Evolutionary conservation across 331 rosid genomes (phyloP).

Genomic region (Quercus phellos): DNA sequence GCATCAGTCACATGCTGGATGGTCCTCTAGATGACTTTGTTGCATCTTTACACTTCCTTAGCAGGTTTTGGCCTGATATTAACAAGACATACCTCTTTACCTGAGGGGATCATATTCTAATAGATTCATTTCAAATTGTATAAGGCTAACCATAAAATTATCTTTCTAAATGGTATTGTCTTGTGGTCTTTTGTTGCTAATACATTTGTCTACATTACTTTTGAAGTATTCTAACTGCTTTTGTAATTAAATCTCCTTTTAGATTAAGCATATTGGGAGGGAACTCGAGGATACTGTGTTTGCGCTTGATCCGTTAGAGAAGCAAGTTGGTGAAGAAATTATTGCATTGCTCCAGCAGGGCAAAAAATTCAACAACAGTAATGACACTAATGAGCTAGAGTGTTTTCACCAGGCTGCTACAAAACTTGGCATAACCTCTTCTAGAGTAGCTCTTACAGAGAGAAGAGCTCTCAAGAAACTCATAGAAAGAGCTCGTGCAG

Average conservation of each 20-base stretch:
- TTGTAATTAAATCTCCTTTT: slow-evolving; percentile 19
- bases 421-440: slow-evolving; percentile 83
- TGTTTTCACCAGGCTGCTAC: slow-evolving; percentile 85
- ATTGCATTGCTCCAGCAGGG: slow-evolving; percentile 80
- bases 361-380: slow-evolving; percentile 54
- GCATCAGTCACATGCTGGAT: not conserved
- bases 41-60: not conserved
- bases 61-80: not conserved
- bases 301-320: slow-evolving; percentile 72
- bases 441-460: slow-evolving; percentile 86
- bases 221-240: slow-evolving; percentile 17
- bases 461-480: slow-evolving; percentile 87
- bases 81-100: not conserved
- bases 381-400: slow-evolving; percentile 70
- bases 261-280: slow-evolving; percentile 56
- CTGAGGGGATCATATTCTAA: not conserved
- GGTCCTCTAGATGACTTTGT: not conserved
- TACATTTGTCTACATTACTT: not conserved
- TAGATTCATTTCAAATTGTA: not conserved
- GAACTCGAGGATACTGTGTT: slow-evolving; percentile 56
- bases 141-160: not conserved
- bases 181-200: slow-evolving; percentile 9
- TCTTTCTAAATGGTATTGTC: not conserved
- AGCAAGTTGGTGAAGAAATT: slow-evolving; percentile 76
- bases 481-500: slow-evolving; percentile 78